Evolutionary conservation across 2,329 filamentous ascomycete species (phyloP).

Genomic region (Periconia digitata): DNA sequence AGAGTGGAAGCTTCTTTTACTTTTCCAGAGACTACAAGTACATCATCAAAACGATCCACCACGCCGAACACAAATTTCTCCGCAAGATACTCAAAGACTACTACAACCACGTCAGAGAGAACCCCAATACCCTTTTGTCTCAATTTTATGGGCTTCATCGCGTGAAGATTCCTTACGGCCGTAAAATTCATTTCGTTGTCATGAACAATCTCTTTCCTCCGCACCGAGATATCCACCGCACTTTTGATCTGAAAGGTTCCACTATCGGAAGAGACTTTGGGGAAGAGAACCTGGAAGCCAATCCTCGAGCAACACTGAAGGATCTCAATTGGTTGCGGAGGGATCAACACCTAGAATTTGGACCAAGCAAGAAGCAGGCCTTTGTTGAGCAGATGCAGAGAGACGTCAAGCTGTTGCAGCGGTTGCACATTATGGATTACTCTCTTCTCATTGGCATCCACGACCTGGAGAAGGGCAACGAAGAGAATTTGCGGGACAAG

Average conservation of each 20-base stretch:
- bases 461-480: constrained; percentile 85
- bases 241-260: constrained; percentile 95
- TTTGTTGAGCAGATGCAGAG: constrained; percentile 87
- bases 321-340: constrained; percentile 95
- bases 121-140: constrained; percentile 94
- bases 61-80: constrained; percentile 86
- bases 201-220: constrained; percentile 99
- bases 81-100: constrained; percentile 86
- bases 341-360: constrained; percentile 82
- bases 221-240: constrained; percentile 94
- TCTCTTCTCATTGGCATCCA: constrained; percentile 94
- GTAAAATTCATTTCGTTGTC: constrained; percentile 98
- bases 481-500: constrained; percentile 88
- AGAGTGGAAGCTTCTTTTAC: constrained; percentile 99
- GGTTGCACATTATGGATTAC: constrained; percentile 97
- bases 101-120: constrained; percentile 86
- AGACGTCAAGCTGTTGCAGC: constrained; percentile 85
- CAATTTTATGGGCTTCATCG: constrained; percentile 97
- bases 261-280: constrained; percentile 89
- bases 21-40: constrained; percentile 99
- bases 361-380: constrained; percentile 80
- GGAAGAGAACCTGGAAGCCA: constrained; percentile 83
- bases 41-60: constrained; percentile 99
- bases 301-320: constrained; percentile 90
- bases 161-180: constrained; percentile 96